Evolutionary conservation across 78 protist species (phyloP).

Genomic region (Dictyostelium citrinum): DNA sequence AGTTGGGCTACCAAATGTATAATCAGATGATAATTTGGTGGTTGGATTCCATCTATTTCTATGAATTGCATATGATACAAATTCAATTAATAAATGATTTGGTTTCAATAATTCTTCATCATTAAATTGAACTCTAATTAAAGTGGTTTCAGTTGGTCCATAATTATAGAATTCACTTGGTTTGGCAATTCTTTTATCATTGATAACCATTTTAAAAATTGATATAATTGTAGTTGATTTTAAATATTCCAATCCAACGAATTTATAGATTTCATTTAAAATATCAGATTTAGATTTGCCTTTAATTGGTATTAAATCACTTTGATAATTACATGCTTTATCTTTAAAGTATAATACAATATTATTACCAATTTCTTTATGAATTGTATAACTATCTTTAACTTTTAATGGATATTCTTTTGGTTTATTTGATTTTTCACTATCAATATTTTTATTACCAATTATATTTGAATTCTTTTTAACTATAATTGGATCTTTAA

Average conservation of each 20-base stretch:
- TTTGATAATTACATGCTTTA: slow-evolving; percentile 3
- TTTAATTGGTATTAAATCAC: neutral
- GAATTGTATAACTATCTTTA: neutral
- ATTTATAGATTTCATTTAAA: neutral
- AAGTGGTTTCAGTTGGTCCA: neutral
- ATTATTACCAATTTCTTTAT: neutral
- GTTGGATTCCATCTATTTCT: neutral
- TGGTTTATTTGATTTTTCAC: neutral
- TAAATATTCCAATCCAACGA: neutral
- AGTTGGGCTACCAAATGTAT: neutral
- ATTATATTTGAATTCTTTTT: neutral
- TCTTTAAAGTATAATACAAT: slow-evolving; percentile 28
- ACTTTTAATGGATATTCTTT: slow-evolving; percentile 15
- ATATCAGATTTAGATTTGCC: neutral
- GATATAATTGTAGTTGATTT: neutral
- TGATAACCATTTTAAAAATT: neutral
- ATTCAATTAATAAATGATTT: neutral
- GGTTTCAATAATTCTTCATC: neutral
- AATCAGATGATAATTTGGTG: neutral
- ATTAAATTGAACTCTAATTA: neutral
- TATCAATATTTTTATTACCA: neutral
- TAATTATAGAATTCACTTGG: neutral
- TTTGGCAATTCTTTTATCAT: neutral
- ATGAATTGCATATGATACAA: neutral
- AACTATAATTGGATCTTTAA: neutral